A percentile compares a stretch with the other conserved stretches of the same genome.
Evolutionary conservation across 2,329 filamentous ascomycete genomes (phyloP).

Genomic region (Penicillium sp.): DNA sequence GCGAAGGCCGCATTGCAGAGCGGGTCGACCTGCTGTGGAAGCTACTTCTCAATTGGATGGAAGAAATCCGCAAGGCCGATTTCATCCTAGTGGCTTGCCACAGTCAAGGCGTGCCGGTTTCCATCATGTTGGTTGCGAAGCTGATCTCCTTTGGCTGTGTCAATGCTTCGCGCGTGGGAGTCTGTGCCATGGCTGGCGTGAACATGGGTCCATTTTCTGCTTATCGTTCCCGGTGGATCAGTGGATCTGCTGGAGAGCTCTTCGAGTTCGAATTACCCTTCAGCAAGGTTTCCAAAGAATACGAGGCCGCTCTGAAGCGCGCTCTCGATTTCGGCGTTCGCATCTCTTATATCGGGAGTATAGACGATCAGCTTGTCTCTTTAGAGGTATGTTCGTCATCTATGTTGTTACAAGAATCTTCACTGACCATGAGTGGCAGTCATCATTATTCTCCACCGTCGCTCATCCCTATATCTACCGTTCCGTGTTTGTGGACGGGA

Average conservation of each 20-base stretch:
- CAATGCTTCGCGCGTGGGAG: slow-evolving; percentile 72
- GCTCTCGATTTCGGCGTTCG: slow-evolving; percentile 78
- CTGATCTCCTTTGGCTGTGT: slow-evolving; percentile 88
- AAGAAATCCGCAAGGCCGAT: slow-evolving; percentile 83
- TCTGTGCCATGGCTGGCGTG: slow-evolving; percentile 89
- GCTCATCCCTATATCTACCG: slow-evolving; percentile 92
- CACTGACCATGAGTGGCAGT: slow-evolving; percentile 47
- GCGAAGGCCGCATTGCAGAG: slow-evolving; percentile 88
- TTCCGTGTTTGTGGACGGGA: slow-evolving; percentile 92
- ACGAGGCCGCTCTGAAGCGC: slow-evolving; percentile 72
- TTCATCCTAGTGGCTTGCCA: slow-evolving; percentile 92
- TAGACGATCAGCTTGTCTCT: slow-evolving; percentile 94
- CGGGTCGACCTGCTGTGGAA: slow-evolving; percentile 93
- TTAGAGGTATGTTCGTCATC: slow-evolving; percentile 65
- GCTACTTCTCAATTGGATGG: slow-evolving; percentile 90
- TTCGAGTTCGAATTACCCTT: slow-evolving; percentile 88
- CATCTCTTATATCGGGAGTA: slow-evolving; percentile 87
- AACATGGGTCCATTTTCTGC: slow-evolving; percentile 91
- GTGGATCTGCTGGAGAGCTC: slow-evolving; percentile 86
- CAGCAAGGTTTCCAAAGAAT: slow-evolving; percentile 79
- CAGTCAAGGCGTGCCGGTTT: slow-evolving; percentile 92
- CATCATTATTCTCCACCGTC: slow-evolving; percentile 81
- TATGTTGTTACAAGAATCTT: neutral
- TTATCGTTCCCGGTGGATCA: slow-evolving; percentile 86
- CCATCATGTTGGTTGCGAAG: slow-evolving; percentile 88